Conservation (phyloP, 331 rosid species). For the Spiraea crenata region DNA sequence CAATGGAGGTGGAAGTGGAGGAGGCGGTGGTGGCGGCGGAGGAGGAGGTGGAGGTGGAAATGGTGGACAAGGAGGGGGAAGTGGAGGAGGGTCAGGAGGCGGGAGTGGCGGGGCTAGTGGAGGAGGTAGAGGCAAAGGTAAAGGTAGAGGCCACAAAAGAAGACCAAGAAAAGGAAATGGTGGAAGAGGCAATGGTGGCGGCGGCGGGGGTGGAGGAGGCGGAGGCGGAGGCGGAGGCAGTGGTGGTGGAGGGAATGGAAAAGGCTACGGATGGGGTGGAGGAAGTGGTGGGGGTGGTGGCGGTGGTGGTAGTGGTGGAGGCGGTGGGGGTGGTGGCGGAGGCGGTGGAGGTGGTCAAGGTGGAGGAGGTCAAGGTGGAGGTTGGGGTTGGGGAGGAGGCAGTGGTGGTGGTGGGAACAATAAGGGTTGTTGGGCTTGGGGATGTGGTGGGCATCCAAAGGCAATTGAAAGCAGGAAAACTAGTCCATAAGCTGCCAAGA, state of each 20-base stretch:
- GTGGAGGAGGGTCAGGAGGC: conserved; percentile 10
- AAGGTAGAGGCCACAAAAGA: conserved; percentile 6
- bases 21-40: conserved; percentile 11
- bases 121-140: conserved; percentile 6
- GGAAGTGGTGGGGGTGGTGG: not conserved
- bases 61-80: conserved; percentile 11
- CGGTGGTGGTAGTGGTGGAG: not conserved
- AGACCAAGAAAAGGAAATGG: conserved; percentile 1
- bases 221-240: not conserved
- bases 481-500: not conserved
- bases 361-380: not conserved
- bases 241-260: conserved; percentile 20
- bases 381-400: conserved; percentile 31
- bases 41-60: conserved; percentile 23
- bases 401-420: conserved; percentile 10
- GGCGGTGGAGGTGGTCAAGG: not conserved
- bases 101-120: conserved; percentile 21
- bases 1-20: conserved; percentile 14
- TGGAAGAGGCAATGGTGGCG: not conserved
- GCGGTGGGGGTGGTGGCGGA: rapidly evolving
- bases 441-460: conserved; percentile 26
- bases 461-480: conserved; percentile 13
- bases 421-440: conserved; percentile 33
- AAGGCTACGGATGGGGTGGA: conserved; percentile 25
- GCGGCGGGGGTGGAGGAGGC: not conserved